Evolutionary conservation across 2,329 filamentous ascomycete species (phyloP), one percentile per base, ranked within the genome.

Genomic region (Fusarium decemcellulare): DNA sequence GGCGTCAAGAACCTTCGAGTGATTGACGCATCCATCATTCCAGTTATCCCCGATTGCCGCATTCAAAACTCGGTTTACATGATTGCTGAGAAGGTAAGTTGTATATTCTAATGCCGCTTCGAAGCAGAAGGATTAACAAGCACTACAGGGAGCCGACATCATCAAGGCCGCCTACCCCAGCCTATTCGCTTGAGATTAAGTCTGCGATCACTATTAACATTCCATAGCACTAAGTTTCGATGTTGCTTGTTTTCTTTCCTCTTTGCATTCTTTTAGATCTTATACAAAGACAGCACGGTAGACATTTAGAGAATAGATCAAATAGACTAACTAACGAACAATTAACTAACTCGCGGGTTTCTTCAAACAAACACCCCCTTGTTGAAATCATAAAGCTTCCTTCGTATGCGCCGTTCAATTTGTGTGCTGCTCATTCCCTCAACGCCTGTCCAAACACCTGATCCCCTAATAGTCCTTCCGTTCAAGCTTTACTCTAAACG

Each of bases 41-140:
- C 87, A 0, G 81, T 88, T 76, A 88, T 83, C 77, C 86, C 74
- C 64, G 87, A 81, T 81, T 87, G 78, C 47, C 83, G 87, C 2
- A 88, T 89, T 55, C 87, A 90, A 74, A 89, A 88, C 70, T 82
- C 85, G 3, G 87, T 90, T 5, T 90, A 90, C 71, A 87, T 87
- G 84, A 75, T 89, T 62, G 88, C 80, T 16, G 88, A 91, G 74
- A 90, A 86, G 81, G 80, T 61, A 0, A 54, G 65, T 36, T 12
- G 10, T 15, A 10, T 4, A 34, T 5, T 2, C 6, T 5, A 3
- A 23, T 9, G 18, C 5, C 8, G 15, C 16, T 51, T 27, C 12
- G 4, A 0, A 27, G 32, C 6, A 12, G 14, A 12, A 51, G 34
- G n/a, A 15, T 18, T 52, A 52, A 52, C 10, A 39, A 2, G 5